These are phyloP conservation scores for Blastomyces gilchristii DNA, from an alignment of 2,329 filamentous ascomycete species.

Conservation along the genomic window DNA sequence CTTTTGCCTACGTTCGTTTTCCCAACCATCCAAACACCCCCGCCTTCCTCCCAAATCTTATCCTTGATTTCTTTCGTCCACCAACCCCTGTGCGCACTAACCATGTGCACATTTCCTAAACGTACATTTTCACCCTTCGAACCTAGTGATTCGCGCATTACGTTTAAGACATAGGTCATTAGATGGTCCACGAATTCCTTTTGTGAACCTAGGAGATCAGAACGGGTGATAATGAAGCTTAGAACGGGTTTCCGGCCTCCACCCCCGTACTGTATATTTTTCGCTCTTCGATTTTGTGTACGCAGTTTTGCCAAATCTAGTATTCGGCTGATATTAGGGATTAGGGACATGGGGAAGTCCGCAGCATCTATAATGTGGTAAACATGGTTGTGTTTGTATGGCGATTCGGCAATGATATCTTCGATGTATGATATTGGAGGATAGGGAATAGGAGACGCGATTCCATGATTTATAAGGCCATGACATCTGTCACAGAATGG, in stretches of 20 bases:
- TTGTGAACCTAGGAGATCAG: conserved; percentile 72
- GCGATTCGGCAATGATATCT: conserved; percentile 78
- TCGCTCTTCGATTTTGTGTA: conserved; percentile 68
- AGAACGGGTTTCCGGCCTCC: conserved; percentile 67
- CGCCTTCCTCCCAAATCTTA: conserved; percentile 71
- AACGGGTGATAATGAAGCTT: conserved; percentile 82
- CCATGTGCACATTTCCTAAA: conserved; percentile 76
- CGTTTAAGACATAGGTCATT: conserved; percentile 73
- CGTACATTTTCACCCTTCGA: conserved; percentile 57
- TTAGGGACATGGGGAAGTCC: conserved; percentile 89
- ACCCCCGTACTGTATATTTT: conserved; percentile 52
- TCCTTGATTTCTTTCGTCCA: conserved; percentile 83
- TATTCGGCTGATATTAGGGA: conserved; percentile 63
- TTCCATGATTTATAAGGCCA: conserved; percentile 63
- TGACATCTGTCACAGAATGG: conserved; percentile 85
- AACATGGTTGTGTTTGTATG: conserved; percentile 82
- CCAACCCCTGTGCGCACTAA: conserved; percentile 79
- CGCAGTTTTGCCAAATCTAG: conserved; percentile 64
- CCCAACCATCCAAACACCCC: conserved; percentile 91
- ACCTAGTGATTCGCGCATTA: conserved; percentile 67
- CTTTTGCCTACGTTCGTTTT: conserved; percentile 98
- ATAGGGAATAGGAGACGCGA: conserved; percentile 62
- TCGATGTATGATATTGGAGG: conserved; percentile 71
- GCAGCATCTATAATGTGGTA: conserved; percentile 93
- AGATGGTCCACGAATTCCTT: conserved; percentile 75